Conservation (phyloP, 495 filamentous ascomycete genomes). For the Hypomontagnella submonticulosa region DNA sequence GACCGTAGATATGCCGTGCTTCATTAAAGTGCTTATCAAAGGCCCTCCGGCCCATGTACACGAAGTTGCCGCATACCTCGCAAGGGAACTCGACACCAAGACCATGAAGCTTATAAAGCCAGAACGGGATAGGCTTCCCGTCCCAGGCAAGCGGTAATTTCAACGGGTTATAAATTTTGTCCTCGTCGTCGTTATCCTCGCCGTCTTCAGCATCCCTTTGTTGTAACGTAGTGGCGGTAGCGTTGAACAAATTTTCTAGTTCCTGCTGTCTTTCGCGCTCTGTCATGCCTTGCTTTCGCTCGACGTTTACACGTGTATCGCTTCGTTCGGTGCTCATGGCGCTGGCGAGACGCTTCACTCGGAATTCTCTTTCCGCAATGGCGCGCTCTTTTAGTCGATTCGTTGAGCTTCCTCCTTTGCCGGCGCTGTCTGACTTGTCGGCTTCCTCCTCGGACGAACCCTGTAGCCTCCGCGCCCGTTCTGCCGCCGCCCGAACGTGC, state of each 20-base stretch:
- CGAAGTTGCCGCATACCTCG: slow-evolving; percentile 96
- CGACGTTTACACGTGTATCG: slow-evolving; percentile 91
- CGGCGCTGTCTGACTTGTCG: slow-evolving; percentile 44
- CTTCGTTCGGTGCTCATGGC: slow-evolving; percentile 81
- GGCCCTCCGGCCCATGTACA: slow-evolving; percentile 94
- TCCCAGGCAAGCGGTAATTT: slow-evolving; percentile 97
- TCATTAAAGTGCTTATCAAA: slow-evolving; percentile 99
- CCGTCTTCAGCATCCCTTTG: slow-evolving; percentile 62
- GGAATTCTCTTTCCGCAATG: slow-evolving; percentile 88
- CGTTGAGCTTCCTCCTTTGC: slow-evolving; percentile 50
- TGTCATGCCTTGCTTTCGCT: slow-evolving; percentile 94
- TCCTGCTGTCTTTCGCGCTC: slow-evolving; percentile 93
- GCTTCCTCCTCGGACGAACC: slow-evolving; percentile 33
- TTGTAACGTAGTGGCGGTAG: slow-evolving; percentile 56
- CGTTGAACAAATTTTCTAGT: slow-evolving; percentile 81
- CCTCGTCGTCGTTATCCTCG: slow-evolving; percentile 75
- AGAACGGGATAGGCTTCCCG: slow-evolving; percentile 97
- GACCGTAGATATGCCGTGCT: slow-evolving; percentile 86
- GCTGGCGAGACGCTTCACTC: slow-evolving; percentile 77
- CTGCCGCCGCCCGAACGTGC: slow-evolving; percentile 83
- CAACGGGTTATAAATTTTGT: slow-evolving; percentile 94
- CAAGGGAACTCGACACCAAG: slow-evolving; percentile 94
- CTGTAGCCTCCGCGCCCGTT: slow-evolving; percentile 53
- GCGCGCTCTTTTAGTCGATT: slow-evolving; percentile 85
- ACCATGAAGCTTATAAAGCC: slow-evolving; percentile 97